A percentile compares a stretch with the other conserved stretches of the same genome.
These are phyloP conservation scores for Yamadazyma diospyri DNA, from an alignment of 1,139 yeast genomes.

Conservation along the genomic window DNA sequence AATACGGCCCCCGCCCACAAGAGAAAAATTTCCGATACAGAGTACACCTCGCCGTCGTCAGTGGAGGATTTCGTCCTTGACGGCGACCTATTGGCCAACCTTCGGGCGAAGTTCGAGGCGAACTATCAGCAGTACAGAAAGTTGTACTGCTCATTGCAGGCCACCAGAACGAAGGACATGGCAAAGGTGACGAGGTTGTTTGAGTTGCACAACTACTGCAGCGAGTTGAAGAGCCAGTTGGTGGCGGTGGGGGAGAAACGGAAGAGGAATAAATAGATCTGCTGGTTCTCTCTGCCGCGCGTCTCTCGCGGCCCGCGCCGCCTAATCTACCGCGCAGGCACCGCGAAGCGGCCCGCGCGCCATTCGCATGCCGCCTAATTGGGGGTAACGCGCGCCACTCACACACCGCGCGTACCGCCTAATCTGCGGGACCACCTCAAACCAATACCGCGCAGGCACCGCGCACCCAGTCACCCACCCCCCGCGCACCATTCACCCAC, in stretches of 20 bases:
- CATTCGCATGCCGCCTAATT: too few species aligned
- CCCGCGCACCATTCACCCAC: too few species aligned
- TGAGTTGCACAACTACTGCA: constrained; percentile 33
- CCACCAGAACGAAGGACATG: constrained; percentile 13
- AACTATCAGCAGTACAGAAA: constrained; percentile 39
- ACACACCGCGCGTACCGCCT: too few species aligned
- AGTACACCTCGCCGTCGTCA: constrained; percentile 30
- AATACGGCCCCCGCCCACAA: background rate
- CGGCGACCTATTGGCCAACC: constrained; percentile 16
- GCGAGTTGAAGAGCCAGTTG: constrained; percentile 33
- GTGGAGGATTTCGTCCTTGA: constrained; percentile 22
- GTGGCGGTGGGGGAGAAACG: constrained; percentile 19
- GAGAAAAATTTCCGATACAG: constrained; percentile 4
- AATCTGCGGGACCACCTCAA: too few species aligned
- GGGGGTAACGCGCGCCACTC: too few species aligned
- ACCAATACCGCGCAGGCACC: too few species aligned
- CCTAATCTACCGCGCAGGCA: too few species aligned
- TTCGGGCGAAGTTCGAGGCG: constrained; percentile 34
- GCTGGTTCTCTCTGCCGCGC: too few species aligned
- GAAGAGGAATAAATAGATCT: too few species aligned
- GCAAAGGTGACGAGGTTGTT: constrained; percentile 25
- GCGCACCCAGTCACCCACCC: too few species aligned
- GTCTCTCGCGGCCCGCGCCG: too few species aligned
- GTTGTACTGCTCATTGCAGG: constrained; percentile 24
- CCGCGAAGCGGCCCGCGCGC: too few species aligned